Conservation (phyloP, 495 filamentous ascomycete species). For the Cercophora sp. region DNA sequence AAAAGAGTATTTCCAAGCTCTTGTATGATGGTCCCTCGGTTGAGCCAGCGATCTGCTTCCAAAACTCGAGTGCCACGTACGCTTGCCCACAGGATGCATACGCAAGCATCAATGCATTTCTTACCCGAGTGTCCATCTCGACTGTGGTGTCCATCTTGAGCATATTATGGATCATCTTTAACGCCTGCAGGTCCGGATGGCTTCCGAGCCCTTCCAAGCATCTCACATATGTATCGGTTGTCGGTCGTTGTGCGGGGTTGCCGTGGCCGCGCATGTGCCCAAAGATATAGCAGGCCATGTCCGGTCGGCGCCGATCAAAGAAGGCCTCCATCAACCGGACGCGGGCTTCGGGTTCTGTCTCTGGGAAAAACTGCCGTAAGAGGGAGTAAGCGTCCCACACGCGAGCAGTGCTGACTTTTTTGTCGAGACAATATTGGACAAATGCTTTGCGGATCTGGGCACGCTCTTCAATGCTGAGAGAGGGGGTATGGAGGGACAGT, state of each 20-base stretch:
- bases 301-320: conserved; percentile 68
- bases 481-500: conserved; percentile 61
- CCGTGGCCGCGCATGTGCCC: conserved; percentile 78
- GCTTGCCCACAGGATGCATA: conserved; percentile 65
- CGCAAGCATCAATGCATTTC: conserved; percentile 82
- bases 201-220: conserved; percentile 74
- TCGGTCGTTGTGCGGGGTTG: conserved; percentile 55
- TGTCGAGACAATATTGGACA: conserved; percentile 60
- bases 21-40: conserved; percentile 77
- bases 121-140: conserved; percentile 68
- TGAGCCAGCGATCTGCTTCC: conserved; percentile 71
- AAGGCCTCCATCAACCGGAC: conserved; percentile 76
- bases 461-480: conserved; percentile 63
- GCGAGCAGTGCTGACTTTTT: conserved; percentile 52
- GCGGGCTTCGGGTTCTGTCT: conserved; percentile 57
- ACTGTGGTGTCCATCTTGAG: conserved; percentile 81
- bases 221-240: conserved; percentile 65
- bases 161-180: conserved; percentile 81
- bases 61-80: conserved; percentile 66
- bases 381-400: conserved; percentile 83
- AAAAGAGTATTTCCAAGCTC: conserved; percentile 73
- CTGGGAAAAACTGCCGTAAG: conserved; percentile 71
- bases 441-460: conserved; percentile 58
- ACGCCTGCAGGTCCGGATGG: conserved; percentile 56
- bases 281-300: conserved; percentile 82